Percentiles rank a stretch among this genome's conserved stretches.
phyloP scores from a whole-genome alignment of 345 rosid genomes.

The Ceriops decandra region DNA sequence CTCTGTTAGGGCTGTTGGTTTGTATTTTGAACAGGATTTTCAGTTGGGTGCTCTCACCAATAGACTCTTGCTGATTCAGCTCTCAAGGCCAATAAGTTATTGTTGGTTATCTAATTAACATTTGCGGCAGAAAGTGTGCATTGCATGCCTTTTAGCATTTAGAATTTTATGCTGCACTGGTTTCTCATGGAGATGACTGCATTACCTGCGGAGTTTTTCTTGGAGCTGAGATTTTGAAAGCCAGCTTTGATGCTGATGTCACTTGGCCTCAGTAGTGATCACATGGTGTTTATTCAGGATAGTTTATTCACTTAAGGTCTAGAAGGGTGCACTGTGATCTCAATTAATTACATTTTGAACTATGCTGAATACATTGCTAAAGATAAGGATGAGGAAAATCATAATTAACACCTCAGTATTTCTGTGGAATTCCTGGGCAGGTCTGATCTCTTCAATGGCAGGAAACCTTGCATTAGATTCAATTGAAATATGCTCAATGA shows the following conservation, averaged over 20 bases:
- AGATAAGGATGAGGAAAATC: no score
- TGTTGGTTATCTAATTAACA: conserved; percentile 15
- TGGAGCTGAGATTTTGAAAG: conserved; percentile 8
- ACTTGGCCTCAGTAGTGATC: conserved; percentile 1
- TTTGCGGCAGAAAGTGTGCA: background rate
- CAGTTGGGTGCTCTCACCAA: conserved; percentile 41
- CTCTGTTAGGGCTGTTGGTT: conserved; percentile 81
- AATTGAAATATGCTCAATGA: no score
- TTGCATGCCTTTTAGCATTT: conserved; percentile 1
- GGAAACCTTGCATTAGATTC: no score
- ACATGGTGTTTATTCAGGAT: conserved; percentile 1
- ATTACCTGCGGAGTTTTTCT: background rate
- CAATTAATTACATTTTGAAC: no score
- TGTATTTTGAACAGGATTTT: conserved; percentile 88
- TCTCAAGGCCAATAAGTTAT: conserved; percentile 21
- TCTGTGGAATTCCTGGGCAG: no score
- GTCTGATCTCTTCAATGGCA: no score
- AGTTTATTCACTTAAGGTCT: no score
- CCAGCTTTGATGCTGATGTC: conserved; percentile 1
- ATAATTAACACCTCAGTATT: no score
- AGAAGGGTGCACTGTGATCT: no score
- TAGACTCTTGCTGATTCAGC: conserved; percentile 31
- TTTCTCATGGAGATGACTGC: background rate
- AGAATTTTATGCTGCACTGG: background rate
- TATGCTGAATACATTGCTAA: no score